A percentile compares a stretch with the other conserved stretches of the same genome.
These are phyloP conservation scores for Stachybotrys echinatus DNA, from an alignment of 2,329 filamentous ascomycete species.

Conservation along the genomic window DNA sequence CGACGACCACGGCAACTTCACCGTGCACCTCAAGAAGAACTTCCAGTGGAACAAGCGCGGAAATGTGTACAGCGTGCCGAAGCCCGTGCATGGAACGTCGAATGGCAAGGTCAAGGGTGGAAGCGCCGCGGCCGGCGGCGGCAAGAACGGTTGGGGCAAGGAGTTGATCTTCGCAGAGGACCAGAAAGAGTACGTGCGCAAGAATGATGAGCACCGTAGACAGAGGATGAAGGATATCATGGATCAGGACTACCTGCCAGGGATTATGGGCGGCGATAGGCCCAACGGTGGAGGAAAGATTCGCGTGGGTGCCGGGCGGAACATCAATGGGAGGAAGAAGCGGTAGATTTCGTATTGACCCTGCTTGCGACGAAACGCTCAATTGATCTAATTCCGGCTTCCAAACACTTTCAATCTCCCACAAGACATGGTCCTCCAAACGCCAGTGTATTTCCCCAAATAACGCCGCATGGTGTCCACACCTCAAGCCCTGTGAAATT, in stretches of 20 bases:
- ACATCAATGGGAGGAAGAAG: constrained; percentile 74
- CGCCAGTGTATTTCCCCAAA: not conserved
- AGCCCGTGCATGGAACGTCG: constrained; percentile 74
- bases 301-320: constrained; percentile 78
- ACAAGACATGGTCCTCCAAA: not conserved
- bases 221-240: constrained; percentile 75
- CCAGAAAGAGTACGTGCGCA: constrained; percentile 82
- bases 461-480: constrained; percentile 4
- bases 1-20: constrained; percentile 73
- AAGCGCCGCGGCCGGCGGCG: constrained; percentile 47
- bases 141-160: constrained; percentile 81
- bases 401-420: too few relatives aligned
- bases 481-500: not conserved
- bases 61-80: constrained; percentile 88
- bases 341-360: constrained; percentile 25
- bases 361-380: not conserved
- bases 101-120: constrained; percentile 67
- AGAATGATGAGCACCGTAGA: constrained; percentile 58
- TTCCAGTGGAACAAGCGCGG: constrained; percentile 95
- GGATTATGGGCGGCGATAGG: constrained; percentile 77
- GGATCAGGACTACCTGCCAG: constrained; percentile 90
- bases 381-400: not conserved
- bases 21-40: constrained; percentile 83
- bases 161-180: constrained; percentile 86
- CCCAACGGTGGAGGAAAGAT: constrained; percentile 59